Conservation (phyloP, 345 rosid genomes). For the Eucalyptus erythrocorys region DNA sequence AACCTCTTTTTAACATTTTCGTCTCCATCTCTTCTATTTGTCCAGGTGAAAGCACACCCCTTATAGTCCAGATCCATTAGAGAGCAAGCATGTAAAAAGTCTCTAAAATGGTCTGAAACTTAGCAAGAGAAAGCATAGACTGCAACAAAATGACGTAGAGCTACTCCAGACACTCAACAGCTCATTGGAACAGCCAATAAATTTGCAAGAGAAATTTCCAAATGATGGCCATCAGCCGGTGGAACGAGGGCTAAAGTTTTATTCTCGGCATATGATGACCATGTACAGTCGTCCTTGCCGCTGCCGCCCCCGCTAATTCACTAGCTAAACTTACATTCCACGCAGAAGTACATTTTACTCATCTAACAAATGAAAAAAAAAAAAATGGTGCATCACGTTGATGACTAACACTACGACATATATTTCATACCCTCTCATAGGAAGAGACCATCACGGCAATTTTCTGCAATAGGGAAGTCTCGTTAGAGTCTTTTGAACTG, state of each 20-base stretch:
- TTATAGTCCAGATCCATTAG: no score
- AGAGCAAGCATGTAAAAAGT: no score
- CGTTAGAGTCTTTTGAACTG: not conserved
- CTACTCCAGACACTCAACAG: no score
- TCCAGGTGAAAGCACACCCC: no score
- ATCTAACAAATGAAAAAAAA: not conserved
- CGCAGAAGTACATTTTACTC: not conserved
- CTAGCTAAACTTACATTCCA: not conserved
- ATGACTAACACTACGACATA: not conserved
- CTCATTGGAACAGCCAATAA: no score
- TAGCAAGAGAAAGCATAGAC: no score
- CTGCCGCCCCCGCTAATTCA: not conserved
- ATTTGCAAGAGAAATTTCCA: no score
- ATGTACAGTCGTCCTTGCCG: not conserved
- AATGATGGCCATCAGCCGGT: not conserved
- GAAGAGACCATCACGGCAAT: constrained; percentile 33
- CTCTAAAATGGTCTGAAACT: no score
- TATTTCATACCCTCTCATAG: constrained; percentile 10
- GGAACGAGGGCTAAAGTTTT: not conserved
- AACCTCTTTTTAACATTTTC: no score
- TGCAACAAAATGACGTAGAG: not conserved
- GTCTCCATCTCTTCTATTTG: no score
- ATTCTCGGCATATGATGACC: not conserved
- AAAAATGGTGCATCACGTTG: not conserved
- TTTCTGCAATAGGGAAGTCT: constrained; percentile 26